Percentiles rank a stretch among this genome's conserved stretches.
phyloP scores from a whole-genome alignment of 805 yeast genomes.

The Wickerhamiella shivajii region DNA sequence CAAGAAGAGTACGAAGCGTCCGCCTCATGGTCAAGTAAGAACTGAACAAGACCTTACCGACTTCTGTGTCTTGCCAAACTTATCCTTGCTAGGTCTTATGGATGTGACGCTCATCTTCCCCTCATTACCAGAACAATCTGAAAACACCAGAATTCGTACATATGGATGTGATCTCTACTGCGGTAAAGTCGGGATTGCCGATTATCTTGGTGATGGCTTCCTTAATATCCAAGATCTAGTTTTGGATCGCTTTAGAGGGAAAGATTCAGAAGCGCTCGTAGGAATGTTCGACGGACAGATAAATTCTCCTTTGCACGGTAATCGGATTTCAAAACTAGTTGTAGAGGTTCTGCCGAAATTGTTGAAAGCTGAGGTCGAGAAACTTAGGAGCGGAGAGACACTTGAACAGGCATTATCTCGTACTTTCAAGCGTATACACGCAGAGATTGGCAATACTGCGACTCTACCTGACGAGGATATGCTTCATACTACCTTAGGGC shows the following conservation, averaged over 20 bases:
- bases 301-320: conserved; percentile 28
- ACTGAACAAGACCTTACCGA: conserved; percentile 32
- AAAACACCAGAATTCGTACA: conserved; percentile 74
- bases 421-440: conserved; percentile 65
- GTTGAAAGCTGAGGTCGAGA: conserved; percentile 52
- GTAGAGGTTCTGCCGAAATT: conserved; percentile 56
- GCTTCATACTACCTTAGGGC: conserved; percentile 32
- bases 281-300: conserved; percentile 74
- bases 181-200: conserved; percentile 84
- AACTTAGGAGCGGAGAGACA: conserved; percentile 30
- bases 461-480: conserved; percentile 21
- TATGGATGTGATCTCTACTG: conserved; percentile 66
- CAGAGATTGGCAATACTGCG: conserved; percentile 51
- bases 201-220: conserved; percentile 53
- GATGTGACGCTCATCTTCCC: conserved; percentile 89
- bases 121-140: conserved; percentile 75
- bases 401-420: conserved; percentile 67
- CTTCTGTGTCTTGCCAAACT: conserved; percentile 56
- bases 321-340: conserved; percentile 46
- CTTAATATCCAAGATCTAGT: conserved; percentile 74
- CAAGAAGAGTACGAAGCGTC: conserved; percentile 9
- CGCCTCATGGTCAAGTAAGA: too few species aligned
- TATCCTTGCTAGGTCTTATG: conserved; percentile 72
- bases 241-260: conserved; percentile 74
- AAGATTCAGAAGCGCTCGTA: conserved; percentile 63